phyloP scores from a whole-genome alignment of 345 rosid genomes.

The Erucastrum elatum region DNA sequence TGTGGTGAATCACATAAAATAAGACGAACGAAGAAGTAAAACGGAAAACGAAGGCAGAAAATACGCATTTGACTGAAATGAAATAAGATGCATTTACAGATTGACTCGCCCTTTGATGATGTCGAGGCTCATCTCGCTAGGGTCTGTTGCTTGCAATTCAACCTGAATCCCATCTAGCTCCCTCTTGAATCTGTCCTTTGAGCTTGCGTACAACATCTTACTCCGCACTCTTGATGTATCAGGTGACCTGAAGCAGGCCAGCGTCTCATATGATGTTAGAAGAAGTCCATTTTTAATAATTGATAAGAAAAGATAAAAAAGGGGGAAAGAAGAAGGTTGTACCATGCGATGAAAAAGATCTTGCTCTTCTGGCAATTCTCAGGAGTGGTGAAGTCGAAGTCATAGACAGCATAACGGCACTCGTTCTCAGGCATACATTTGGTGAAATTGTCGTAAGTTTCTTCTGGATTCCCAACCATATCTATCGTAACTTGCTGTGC shows the following conservation, averaged over 20 bases:
- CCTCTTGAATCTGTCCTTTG: conserved; percentile 74
- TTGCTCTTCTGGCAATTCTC: conserved; percentile 78
- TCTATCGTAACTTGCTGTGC: conserved; percentile 62
- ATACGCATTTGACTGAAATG: conserved; percentile 13
- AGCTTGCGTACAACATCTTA: conserved; percentile 79
- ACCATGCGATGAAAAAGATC: conserved; percentile 79
- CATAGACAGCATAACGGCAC: conserved; percentile 59
- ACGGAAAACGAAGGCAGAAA: conserved; percentile 12
- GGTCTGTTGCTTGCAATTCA: conserved; percentile 75
- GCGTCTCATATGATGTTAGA: conserved; percentile 13
- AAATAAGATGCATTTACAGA: conserved; percentile 31
- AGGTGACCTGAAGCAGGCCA: conserved; percentile 52
- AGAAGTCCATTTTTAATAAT: neutral
- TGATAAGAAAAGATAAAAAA: neutral
- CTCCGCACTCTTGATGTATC: conserved; percentile 69
- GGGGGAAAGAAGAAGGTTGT: neutral
- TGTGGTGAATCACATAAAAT: conserved; percentile 26
- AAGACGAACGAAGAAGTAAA: neutral
- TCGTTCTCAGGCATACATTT: conserved; percentile 55
- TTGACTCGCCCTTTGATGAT: conserved; percentile 58
- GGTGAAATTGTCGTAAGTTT: conserved; percentile 58
- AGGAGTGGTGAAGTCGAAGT: conserved; percentile 56
- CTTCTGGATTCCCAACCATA: conserved; percentile 56
- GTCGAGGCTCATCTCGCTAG: conserved; percentile 74
- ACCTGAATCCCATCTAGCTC: conserved; percentile 77